Evolutionary conservation across 1,284 basidiomycete genomes (phyloP).

Genomic region (Ganoderma lucidum): DNA sequence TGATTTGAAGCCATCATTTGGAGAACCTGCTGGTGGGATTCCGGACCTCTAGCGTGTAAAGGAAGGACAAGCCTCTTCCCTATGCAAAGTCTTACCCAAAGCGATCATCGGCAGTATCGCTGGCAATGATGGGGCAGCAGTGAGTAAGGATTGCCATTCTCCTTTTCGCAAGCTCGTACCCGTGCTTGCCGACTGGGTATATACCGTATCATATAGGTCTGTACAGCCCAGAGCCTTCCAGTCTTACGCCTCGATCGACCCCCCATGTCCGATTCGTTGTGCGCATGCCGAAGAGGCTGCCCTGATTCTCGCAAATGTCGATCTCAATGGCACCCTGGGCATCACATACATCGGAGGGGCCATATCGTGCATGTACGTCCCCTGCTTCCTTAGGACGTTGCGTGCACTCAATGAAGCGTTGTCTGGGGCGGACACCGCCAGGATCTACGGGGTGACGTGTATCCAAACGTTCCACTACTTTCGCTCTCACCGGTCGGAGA

Average conservation of each 20-base stretch:
- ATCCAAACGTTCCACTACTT: conserved; percentile 4
- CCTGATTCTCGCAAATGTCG: neutral
- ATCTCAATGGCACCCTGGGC: neutral
- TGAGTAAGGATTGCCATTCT: neutral
- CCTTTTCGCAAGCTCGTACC: neutral
- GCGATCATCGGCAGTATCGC: neutral
- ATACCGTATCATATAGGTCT: neutral
- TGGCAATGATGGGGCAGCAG: neutral
- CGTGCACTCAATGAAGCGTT: neutral
- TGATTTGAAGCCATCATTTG: neutral
- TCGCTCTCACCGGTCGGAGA: neutral
- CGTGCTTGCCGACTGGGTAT: neutral
- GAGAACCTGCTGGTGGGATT: no score
- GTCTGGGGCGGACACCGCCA: neutral
- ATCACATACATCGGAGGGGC: neutral
- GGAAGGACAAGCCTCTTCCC: neutral
- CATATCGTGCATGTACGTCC: neutral
- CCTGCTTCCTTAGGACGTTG: neutral
- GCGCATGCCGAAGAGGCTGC: neutral
- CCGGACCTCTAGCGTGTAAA: neutral
- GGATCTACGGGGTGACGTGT: neutral
- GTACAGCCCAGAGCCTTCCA: neutral
- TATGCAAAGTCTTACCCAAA: neutral
- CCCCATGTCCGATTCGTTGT: neutral
- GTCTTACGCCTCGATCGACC: neutral